Evolutionary conservation across 108 stramenopile genomes (phyloP).

Genomic region (Cyclostephanos invisitatus): DNA sequence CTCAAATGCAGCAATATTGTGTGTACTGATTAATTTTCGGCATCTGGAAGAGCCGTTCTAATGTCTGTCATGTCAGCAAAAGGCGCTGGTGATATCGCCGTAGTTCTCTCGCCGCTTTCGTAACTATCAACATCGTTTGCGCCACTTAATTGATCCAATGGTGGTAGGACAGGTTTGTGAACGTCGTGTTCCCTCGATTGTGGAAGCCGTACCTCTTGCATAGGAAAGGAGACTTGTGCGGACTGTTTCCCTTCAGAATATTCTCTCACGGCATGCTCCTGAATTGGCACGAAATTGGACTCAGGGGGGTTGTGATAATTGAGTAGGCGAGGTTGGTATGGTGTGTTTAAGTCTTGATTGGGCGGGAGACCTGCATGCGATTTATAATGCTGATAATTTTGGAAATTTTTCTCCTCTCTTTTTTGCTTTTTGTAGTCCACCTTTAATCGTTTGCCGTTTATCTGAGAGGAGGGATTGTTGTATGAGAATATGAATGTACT

Average conservation of each 20-base stretch:
- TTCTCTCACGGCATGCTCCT: background rate
- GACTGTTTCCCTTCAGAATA: background rate
- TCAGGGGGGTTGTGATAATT: constrained; percentile 4
- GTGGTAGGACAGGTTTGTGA: constrained; percentile 3
- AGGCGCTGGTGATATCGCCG: constrained; percentile 10
- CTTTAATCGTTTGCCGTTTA: constrained; percentile 88
- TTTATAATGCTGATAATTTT: constrained; percentile 11
- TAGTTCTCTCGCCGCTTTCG: background rate
- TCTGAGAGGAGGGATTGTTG: constrained; percentile 43
- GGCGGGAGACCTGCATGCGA: constrained; percentile 9
- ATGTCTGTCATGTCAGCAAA: constrained; percentile 18
- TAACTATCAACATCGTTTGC: background rate
- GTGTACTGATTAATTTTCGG: background rate
- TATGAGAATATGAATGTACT: background rate
- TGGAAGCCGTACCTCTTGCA: background rate
- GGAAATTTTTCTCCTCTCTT: constrained; percentile 23
- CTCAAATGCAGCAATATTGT: background rate
- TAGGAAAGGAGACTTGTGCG: background rate
- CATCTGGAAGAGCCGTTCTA: constrained; percentile 13
- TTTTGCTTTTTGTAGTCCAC: constrained; percentile 77
- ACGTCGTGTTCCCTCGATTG: background rate
- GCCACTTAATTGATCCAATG: background rate
- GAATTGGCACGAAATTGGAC: constrained; percentile 10
- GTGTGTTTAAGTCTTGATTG: constrained; percentile 1
- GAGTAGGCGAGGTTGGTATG: constrained; percentile 3